Base-by-base conservation (phyloP, 306 rosid species). In the Vachellia pachyceras region DNA sequence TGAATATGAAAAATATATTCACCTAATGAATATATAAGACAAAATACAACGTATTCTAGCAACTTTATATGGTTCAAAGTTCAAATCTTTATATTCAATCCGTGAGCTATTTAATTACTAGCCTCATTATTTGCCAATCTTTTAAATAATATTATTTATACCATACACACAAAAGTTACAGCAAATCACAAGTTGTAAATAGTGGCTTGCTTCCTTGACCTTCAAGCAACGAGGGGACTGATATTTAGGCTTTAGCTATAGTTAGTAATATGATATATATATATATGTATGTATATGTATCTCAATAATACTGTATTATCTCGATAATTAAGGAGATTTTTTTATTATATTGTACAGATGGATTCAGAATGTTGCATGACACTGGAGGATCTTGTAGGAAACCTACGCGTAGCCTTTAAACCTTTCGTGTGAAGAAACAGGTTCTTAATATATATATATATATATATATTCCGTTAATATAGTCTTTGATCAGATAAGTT, bases 371-470 rank as follows among this genome's bases (percentile, higher is more conserved):
- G 91, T 69, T 82, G 85, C 87, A 82, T 93, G 85, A 83, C 97
- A 42, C 73, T 87, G 84, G 85, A 93, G 86, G 97, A 95, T 74
- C 84, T 95, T 37, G 95, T 91, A 84, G 88, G 82, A 81, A 90
- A 83, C 65, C 89, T 95, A 68, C 97, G 90, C 3, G 72, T 89
- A 22, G 89, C 90, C 65, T 84, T 91, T 15, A 68, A 82, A 23
- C 76, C 80, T 75, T 85, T 88, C 85, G 83, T 86, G 83, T 87
- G 89, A 91, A 82, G 29, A 72, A 29, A 65, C 67, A 52, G 44
- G 60, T 69, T 82, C 52, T 46, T 17, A 61, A 29, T 29, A 29
- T 29, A 29, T 29, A 29, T 29, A 29, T 29, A 29, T 29, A 29
- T 29, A 29, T 29, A 29, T 29, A 29, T 29, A n/a, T 29, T 29